Evolutionary conservation across 495 filamentous ascomycete genomes (phyloP), one percentile per base, ranked within the genome.

Genomic region (Chaetomium fimeti): DNA sequence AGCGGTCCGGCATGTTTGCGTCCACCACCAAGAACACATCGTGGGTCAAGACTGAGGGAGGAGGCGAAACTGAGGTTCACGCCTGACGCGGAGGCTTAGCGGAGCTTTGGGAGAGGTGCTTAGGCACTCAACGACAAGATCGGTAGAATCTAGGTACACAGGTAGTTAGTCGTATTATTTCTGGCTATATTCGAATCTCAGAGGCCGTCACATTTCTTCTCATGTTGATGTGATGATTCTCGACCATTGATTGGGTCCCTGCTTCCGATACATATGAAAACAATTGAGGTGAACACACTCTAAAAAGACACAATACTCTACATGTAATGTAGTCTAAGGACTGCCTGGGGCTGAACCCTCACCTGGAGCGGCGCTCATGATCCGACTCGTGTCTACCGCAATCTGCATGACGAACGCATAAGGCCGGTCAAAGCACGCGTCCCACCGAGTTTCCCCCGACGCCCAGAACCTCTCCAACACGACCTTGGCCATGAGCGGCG

Each of bases 381-480:
- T 43, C 25, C 40, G 40, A n/a, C 38, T 45, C 13, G 40, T 32
- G 40, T 60, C 58, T 0, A 51, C 58, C 1, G 59, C 59, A 18
- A 61, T 13, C 48, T 53, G 48, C 2, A 3, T 32, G 0, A 47
- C 24, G 20, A 61, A 61, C 22, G n/a, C 48, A n/a, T 61, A 53
- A 24, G 48, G 48, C 29, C 32, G 20, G 1, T 28, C 29, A 45
- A 61, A 61, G 15, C 59, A 61, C 15, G 29, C 48, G 15, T 61
- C 59, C 59, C 59, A 61, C 13, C 59, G 7, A 2, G 29, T 61
- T 32, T 24, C 32, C 15, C 48, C 59, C 5, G 47, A 42, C 7
- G 20, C 20, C 59, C 59, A 61, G 24, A 61, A 61, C 32, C 8
- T n/a, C 22, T 61, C 59, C 6, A 61, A 36, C 13, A 61, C 59